Base-by-base conservation (phyloP, 768 basidiomycete species). In the Leccinellum albellum region DNA sequence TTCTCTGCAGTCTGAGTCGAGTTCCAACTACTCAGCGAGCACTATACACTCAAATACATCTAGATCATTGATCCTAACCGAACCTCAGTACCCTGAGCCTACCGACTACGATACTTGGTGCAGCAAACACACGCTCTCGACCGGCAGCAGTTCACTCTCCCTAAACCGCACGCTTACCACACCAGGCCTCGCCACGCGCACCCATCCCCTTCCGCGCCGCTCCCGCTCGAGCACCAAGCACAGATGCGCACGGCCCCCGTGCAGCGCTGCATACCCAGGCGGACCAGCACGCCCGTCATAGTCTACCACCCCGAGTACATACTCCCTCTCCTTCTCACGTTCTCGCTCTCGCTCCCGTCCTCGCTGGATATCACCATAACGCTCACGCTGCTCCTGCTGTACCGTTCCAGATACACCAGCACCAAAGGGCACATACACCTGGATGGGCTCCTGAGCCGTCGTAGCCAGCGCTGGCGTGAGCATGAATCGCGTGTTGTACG, bases 181-280 rank as follows among this genome's bases (percentile, higher is more conserved):
- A 21, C 66, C 66, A 4, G 66, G 66, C 49, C 58, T 51, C 23
- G 50, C 49, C 24, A 67, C 53, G n/a, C 66, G 64, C 24, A 61
- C 50, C 64, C 66, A 68, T 0, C 64, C 64, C 35, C 50, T 52
- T 23, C 64, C 61, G 10, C 58, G 59, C 17, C 61, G 55, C 15
- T 62, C 66, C 15, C 66, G 58, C 26, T 67, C 64, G 9, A 67
- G 61, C 40, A 66, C 66, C 6, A 66, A 35, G 59, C 67, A 69
- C 3, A 67, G 20, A 17, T 67, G 64, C 1, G 51, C 32, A 7
- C 64, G 58, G 0, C 66, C 66, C 0, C 37, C 61, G 20, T 58
- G 61, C 33, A 68, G 26, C 9, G 59, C 64, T 0, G 66, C 64
- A 15, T 66, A 61, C 8, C 66, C 66, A 0, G 59, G 50, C 5